Evolutionary conservation across 306 rosid genomes (phyloP).

Genomic region (Arachis stenosperma): DNA sequence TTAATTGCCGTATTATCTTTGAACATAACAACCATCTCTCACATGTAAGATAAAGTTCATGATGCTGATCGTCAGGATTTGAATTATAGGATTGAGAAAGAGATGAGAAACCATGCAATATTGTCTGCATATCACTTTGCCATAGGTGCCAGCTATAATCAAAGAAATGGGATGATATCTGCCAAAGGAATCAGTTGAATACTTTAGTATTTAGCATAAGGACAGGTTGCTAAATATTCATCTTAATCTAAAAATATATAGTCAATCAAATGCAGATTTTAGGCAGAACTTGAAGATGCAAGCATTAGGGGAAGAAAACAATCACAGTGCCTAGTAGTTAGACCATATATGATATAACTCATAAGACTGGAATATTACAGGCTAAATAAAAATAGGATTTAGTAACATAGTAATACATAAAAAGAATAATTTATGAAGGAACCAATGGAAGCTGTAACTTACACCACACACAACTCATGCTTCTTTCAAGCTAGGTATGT

Average conservation of each 20-base stretch:
- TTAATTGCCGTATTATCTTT: slow-evolving; percentile 82
- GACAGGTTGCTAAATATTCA: slow-evolving; percentile 24
- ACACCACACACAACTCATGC: slow-evolving; percentile 11
- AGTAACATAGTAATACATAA: not conserved
- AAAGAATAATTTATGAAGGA: slow-evolving; percentile 4
- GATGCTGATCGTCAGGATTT: slow-evolving; percentile 66
- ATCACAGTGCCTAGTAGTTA: slow-evolving; percentile 31
- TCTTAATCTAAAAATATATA: slow-evolving; percentile 19
- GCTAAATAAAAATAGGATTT: not conserved
- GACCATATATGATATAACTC: slow-evolving; percentile 10
- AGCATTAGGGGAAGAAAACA: not conserved
- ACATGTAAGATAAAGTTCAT: slow-evolving; percentile 77
- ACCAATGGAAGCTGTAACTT: slow-evolving; percentile 11
- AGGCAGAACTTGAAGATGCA: slow-evolving; percentile 15
- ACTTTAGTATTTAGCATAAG: slow-evolving; percentile 16
- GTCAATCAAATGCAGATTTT: slow-evolving; percentile 24
- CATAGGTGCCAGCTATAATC: slow-evolving; percentile 95
- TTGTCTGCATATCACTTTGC: slow-evolving; percentile 87
- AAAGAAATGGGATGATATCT: slow-evolving; percentile 93
- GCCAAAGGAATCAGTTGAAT: slow-evolving; percentile 49
- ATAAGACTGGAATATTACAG: slow-evolving; percentile 16
- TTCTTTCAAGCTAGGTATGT: not conserved
- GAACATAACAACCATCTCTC: slow-evolving; percentile 95
- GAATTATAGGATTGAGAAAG: slow-evolving; percentile 68
- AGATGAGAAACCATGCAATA: slow-evolving; percentile 77